Evolutionary conservation across 2,329 filamentous ascomycete species (phyloP).

Genomic region (Lasiodiplodia citricola): DNA sequence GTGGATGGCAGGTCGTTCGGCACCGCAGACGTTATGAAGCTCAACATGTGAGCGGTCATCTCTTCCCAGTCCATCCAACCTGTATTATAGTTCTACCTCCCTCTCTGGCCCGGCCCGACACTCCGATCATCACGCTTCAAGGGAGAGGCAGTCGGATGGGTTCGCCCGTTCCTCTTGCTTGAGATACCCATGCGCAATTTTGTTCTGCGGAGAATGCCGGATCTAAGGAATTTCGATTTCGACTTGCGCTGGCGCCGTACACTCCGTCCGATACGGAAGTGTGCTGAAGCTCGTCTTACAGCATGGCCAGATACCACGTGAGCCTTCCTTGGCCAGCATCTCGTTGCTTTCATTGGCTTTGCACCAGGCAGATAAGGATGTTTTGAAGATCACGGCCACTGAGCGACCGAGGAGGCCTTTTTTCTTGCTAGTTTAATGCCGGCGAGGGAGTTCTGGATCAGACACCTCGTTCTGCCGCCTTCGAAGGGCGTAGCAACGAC

Average conservation of each 20-base stretch:
- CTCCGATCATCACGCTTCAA: neutral
- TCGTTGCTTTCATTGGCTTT: conserved; percentile 7
- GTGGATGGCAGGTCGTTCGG: conserved; percentile 93
- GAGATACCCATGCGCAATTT: neutral
- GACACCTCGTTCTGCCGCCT: neutral
- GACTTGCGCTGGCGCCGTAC: neutral
- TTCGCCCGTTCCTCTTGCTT: neutral
- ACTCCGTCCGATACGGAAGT: neutral
- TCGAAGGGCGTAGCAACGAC: neutral
- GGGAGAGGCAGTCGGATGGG: neutral
- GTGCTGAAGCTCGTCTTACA: neutral
- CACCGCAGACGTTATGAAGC: conserved; percentile 81
- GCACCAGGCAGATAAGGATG: neutral
- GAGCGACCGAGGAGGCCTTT: neutral
- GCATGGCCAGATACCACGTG: conserved; percentile 16
- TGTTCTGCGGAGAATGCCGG: neutral
- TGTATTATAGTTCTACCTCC: conserved; percentile 25
- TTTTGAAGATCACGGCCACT: neutral
- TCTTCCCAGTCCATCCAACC: neutral
- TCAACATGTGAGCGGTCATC: conserved; percentile 36
- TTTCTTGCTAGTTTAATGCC: conserved; percentile 16
- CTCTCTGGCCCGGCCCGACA: neutral
- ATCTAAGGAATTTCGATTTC: neutral
- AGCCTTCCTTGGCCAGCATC: conserved; percentile 4
- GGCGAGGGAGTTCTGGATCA: neutral